Base-by-base conservation (phyloP, 345 rosid species). In the Capsella bursapastoris region DNA sequence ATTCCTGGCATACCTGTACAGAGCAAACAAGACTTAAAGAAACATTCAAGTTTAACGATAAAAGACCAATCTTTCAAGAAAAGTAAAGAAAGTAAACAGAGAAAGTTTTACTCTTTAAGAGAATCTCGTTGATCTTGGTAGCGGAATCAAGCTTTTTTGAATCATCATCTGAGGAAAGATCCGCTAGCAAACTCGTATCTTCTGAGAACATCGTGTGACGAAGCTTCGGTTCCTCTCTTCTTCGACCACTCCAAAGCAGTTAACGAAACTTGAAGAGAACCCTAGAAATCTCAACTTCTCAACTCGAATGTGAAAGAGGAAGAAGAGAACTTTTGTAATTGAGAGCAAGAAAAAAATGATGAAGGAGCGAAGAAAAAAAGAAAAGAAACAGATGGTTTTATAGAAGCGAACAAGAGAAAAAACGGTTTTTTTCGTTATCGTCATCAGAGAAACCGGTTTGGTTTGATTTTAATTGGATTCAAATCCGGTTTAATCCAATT, bases 211-310 rank as follows among this genome's bases (percentile, higher is more conserved):
- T 13, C 10, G 5, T 55, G 58, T 53, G n/a, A 55, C 8, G 49
- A 45, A n/a, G 49, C 18, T 45, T n/a, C 3, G 49, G 49, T 14
- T n/a, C 1, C 1, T 4, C 8, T 45, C 49, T 45, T 45, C 49
- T 44, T 44, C 8, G 15, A 52, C 32, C 34, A 25, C n/a, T 28
- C 16, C 58, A 7, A 28, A 53, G 58, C 15, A 12, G 28, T 29
- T 13, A 29, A 29, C 37, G 31, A 55, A 55, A 55, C 18, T 53
- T 55, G 37, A 55, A 55, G 58, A 53, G 2, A 53, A 53, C 37
- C 37, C 58, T 55, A 55, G 4, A 44, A 44, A 13, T 4, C 48
- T 44, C 7, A 44, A 14, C 16, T 44, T 4, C 48, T 44, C 15
- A 44, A 14, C 16, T 44, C 15, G 14, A 44, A 44, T 44, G 50